Conservation (phyloP, 495 filamentous ascomycete genomes). For the Thozetella sp. region DNA sequence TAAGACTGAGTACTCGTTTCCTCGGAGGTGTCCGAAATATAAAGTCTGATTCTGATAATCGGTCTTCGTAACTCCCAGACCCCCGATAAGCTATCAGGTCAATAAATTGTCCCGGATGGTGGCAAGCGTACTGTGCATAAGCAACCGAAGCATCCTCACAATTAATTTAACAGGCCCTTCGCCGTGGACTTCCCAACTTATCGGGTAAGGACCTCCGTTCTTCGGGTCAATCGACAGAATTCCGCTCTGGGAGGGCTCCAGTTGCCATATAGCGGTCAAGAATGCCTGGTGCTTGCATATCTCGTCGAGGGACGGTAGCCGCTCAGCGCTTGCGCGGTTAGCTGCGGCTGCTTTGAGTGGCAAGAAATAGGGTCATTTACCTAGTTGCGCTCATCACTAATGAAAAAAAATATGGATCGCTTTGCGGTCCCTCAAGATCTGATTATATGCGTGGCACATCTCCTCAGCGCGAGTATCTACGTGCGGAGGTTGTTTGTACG, state of each 20-base stretch:
- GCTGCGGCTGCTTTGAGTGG: no score
- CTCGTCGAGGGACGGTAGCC: slow-evolving; percentile 16
- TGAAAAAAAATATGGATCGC: no score
- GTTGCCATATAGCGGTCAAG: slow-evolving; percentile 14
- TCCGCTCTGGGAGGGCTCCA: slow-evolving; percentile 14
- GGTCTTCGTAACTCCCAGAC: slow-evolving; percentile 46
- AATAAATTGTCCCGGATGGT: background rate
- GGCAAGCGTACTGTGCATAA: no score
- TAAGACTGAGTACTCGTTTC: slow-evolving; percentile 58
- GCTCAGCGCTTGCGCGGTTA: no score
- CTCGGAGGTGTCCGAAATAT: slow-evolving; percentile 65
- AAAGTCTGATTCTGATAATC: slow-evolving; percentile 68
- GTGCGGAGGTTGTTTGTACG: no score
- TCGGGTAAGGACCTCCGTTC: slow-evolving; percentile 53
- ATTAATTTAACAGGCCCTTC: slow-evolving; percentile 63
- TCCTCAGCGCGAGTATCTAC: no score
- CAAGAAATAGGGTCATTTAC: no score
- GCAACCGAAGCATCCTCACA: slow-evolving; percentile 15
- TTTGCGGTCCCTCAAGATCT: no score
- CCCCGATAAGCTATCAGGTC: slow-evolving; percentile 43
- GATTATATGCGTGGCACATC: no score
- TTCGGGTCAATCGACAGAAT: slow-evolving; percentile 15
- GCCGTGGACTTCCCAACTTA: slow-evolving; percentile 71
- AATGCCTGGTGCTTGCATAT: slow-evolving; percentile 20
- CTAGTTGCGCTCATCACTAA: no score